Base-by-base conservation (phyloP, 2,329 filamentous ascomycete species). In the Fusarium abutilonis region DNA sequence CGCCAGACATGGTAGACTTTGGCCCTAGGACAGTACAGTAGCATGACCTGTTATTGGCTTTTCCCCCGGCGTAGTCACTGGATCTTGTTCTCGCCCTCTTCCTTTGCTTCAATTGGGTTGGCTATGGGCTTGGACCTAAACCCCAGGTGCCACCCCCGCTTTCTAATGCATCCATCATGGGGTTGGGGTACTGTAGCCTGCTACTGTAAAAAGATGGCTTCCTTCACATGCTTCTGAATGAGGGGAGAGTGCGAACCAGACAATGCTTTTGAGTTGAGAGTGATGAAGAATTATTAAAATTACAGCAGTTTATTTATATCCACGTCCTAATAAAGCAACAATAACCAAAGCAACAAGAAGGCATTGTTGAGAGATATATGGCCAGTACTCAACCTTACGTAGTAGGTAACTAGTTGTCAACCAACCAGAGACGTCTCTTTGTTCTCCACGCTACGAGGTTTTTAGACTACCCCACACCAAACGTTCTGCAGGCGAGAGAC, bases 141-240 rank as follows among this genome's bases (percentile, higher is more conserved):
- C 56, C 50, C 45, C 57, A n/a, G 45, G 46, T 64, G 55, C 50
- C 50, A 64, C 50, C 60, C 60, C 60, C 60, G 60, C 60, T 64
- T 64, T 42, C 19, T 34, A 17, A 32, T 52, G 52, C 32, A 44
- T 55, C 45, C 44, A 60, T 56, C 29, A 60, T 64, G 60, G 60
- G 60, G 4, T 19, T 19, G 19, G 19, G 19, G 60, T 56, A 51
- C 38, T 26, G 9, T 29, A 54, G 7, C 42, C 48, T 17, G 60
- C 31, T 45, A n/a, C n/a, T n/a, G n/a, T n/a, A 60, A 59, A 40
- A 36, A 42, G 48, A 31, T 60, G 43, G 56, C 35, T 29, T 49
- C 38, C 35, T 29, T 49, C 38, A 60, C 49, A 36, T 61, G 50
- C 21, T 23, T 53, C 47, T 43, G 50, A 51, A 15, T 11, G 19